Conservation (phyloP, 208 protist genomes). For the Leishmania tropica region DNA sequence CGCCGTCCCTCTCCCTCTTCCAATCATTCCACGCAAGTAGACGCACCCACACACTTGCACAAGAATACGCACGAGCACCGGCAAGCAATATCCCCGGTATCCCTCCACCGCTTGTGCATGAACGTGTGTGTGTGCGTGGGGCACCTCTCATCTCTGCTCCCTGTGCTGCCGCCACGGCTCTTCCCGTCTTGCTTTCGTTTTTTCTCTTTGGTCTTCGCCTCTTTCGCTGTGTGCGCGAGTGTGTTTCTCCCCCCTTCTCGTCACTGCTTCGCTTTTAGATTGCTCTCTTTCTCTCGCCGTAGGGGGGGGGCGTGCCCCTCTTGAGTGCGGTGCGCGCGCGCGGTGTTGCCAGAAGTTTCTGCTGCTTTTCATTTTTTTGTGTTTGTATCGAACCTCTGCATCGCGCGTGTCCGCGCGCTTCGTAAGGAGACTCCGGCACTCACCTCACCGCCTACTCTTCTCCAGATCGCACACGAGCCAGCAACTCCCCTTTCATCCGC, state of each 20-base stretch:
- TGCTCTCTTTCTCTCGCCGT: not conserved
- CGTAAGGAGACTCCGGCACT: not conserved
- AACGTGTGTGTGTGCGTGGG: not conserved
- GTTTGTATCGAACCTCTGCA: not conserved
- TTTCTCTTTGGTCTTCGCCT: not conserved
- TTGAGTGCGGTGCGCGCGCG: not conserved
- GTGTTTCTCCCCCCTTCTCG: not conserved
- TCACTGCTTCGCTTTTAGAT: not conserved
- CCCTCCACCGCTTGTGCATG: not conserved
- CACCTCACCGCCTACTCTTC: not conserved
- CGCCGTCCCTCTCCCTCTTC: not conserved
- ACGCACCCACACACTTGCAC: not conserved
- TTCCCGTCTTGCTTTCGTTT: not conserved
- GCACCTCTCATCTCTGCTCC: not conserved
- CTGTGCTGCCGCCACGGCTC: not conserved
- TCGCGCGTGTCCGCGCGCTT: not conserved
- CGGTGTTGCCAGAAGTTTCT: not conserved
- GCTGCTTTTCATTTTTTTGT: not conserved
- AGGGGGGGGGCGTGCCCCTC: not conserved
- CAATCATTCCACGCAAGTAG: not conserved
- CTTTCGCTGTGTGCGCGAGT: not conserved
- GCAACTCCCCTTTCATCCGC: not conserved
- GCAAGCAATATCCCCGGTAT: not conserved
- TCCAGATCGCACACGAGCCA: not conserved
- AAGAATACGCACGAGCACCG: not conserved